These are phyloP conservation scores for Polytolypa hystricis DNA, from an alignment of 2,329 filamentous ascomycete genomes.

Conservation along the genomic window DNA sequence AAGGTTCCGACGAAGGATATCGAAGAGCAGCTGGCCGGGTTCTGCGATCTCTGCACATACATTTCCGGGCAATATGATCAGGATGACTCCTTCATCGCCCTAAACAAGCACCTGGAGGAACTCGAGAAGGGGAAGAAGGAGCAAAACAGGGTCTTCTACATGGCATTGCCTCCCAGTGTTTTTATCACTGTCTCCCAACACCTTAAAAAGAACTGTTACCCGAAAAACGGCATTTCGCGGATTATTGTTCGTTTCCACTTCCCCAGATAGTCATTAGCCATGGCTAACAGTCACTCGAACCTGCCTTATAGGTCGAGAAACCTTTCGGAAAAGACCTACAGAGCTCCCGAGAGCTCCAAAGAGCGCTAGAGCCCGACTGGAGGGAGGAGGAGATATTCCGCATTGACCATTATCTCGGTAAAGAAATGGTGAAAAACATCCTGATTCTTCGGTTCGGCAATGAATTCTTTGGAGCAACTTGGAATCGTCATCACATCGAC, in stretches of 20 bases:
- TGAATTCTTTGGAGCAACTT: slow-evolving; percentile 95
- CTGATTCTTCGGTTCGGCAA: slow-evolving; percentile 96
- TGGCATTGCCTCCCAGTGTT: slow-evolving; percentile 94
- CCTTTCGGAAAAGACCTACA: slow-evolving; percentile 95
- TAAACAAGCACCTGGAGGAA: slow-evolving; percentile 75
- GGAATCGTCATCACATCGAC: slow-evolving; percentile 99
- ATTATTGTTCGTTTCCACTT: slow-evolving; percentile 83
- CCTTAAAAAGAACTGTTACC: slow-evolving; percentile 95
- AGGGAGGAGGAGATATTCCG: slow-evolving; percentile 98
- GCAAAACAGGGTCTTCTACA: slow-evolving; percentile 94
- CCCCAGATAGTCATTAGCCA: too few relatives aligned
- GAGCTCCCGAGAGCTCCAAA: slow-evolving; percentile 89
- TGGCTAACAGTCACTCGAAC: too few relatives aligned
- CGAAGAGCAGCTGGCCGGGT: slow-evolving; percentile 87
- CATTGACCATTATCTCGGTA: slow-evolving; percentile 98
- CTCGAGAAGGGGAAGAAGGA: slow-evolving; percentile 73
- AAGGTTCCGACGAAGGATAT: slow-evolving; percentile 97
- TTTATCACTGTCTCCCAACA: slow-evolving; percentile 98
- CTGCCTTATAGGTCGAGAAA: slow-evolving; percentile 70
- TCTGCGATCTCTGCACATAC: slow-evolving; percentile 80
- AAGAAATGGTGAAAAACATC: slow-evolving; percentile 99
- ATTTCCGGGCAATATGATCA: slow-evolving; percentile 96
- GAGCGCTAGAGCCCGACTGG: slow-evolving; percentile 93
- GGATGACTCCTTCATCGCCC: slow-evolving; percentile 80
- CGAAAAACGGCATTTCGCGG: slow-evolving; percentile 75